Evolutionary conservation across 345 rosid species (phyloP), one percentile per base, ranked within the genome.

Genomic region (Erysimum cheiranthoides): DNA sequence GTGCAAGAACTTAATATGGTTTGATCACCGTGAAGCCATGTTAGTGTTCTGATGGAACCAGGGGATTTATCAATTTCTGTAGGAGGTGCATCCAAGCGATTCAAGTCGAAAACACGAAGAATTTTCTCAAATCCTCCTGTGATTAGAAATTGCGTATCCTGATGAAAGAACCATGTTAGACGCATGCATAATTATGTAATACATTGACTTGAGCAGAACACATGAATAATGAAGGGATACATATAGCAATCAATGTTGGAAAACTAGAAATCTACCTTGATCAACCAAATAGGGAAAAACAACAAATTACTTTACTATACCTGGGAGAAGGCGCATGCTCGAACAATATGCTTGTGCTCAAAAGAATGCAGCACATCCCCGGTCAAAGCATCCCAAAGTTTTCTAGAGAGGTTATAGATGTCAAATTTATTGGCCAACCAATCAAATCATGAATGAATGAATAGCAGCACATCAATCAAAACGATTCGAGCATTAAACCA

Each of bases 311-410:
- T 52, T 16, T 10, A 73, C 27, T 70, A 5, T 54, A 91, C 97
- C 88, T 89, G 89, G 2, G 98, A 93, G 83, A 93, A 91, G 58
- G 93, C 86, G 52, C 96, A 91, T 4, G 98, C 92, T 65, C 97
- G 84, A 74, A 93, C 96, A 65, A 93, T 91, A 80, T 93, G 95
- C 81, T 89, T 90, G 84, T 93, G 98, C 46, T 93, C 97, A 82
- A 93, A 93, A 31, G 93, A 93, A 73, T 93, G 97, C 80, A 90
- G 75, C 56, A 78, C 92, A 79, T 89, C 95, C 17, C 98, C 95
- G 0, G 95, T 87, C 83, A 91, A 84, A 31, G 98, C 98, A 84
- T 93, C 93, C 96, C 97, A 91, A 28, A 93, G 65, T 84, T 91
- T 93, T 83, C 92, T 91, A 86, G 35, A 66, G 45, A 66, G 8